Evolutionary conservation across 441 rosid genomes (phyloP), one percentile per base, ranked within the genome.

Genomic region (Adansonia rubrostipa): DNA sequence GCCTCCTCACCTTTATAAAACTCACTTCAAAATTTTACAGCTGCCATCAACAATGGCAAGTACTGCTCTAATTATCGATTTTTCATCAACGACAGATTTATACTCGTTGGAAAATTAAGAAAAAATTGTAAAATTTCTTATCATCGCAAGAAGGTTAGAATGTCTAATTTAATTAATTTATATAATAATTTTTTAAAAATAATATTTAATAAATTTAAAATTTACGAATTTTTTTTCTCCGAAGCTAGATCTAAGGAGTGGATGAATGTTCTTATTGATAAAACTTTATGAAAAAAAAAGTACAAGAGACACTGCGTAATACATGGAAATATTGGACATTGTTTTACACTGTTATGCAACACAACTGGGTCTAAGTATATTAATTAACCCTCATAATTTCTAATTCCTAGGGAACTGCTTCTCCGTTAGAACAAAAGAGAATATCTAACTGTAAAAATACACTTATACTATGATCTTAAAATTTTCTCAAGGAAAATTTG

Each of bases 401-500:
- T 28, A 28, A 28, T 28, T 42, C 51, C 40, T 9, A 8, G 8
- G 70, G 20, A 65, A 66, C 14, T 40, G 14, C 51, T 65, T 65
- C 51, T 42, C 33, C 9, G 19, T 67, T 9, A 44, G 42, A 65
- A 42, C 7, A 42, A 42, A 42, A 42, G 51, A n/a, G 14, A 36
- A 67, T 50, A 67, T 67, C 33, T 4, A 44, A 17, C 51, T 66
- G 51, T 66, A 9, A 51, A 24, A 24, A 24, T 51, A 14, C 11
- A 50, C 9, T 70, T 24, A 15, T 20, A 58, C 28, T 24, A 24
- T 71, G 45, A 51, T 6, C 8, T 14, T 24, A 28, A 28, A 71
- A 9, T 24, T 61, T 56, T 68, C 36, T 9, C 19, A 68, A 22
- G 42, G 44, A 75, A 73, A 33, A 48, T 75, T 60, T 45, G 56